Conservation (phyloP, 768 basidiomycete genomes). For the Coprinopsis strossmayeri region DNA sequence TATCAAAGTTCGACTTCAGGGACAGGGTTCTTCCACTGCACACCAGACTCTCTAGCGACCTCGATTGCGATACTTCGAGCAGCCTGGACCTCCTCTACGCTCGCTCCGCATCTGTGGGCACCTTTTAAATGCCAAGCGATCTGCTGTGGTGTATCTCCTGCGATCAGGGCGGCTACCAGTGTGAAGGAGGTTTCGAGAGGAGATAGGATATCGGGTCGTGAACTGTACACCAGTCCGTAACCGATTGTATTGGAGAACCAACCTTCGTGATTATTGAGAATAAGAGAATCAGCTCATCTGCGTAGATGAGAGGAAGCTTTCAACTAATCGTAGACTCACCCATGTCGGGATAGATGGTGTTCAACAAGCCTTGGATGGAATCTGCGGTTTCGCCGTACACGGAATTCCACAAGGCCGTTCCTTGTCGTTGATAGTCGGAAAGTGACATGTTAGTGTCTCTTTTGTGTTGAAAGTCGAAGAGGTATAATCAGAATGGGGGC, state of each 20-base stretch:
- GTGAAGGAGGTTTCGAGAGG: slow-evolving; percentile 52
- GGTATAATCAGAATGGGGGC: background rate
- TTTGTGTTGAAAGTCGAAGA: no score
- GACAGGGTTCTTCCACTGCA: slow-evolving; percentile 47
- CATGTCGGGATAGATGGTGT: slow-evolving; percentile 54
- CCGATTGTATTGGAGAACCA: slow-evolving; percentile 48
- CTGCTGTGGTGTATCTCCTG: slow-evolving; percentile 56
- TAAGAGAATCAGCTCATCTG: background rate
- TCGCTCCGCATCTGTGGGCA: slow-evolving; percentile 50
- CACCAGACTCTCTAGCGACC: slow-evolving; percentile 39
- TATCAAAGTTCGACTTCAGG: slow-evolving; percentile 31
- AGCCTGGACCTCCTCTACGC: slow-evolving; percentile 42
- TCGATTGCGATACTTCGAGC: slow-evolving; percentile 51
- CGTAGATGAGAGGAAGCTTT: background rate
- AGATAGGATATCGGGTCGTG: slow-evolving; percentile 34
- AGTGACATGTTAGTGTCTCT: slow-evolving; percentile 38
- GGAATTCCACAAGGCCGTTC: slow-evolving; percentile 35
- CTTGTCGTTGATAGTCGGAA: slow-evolving; percentile 35
- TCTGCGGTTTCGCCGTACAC: slow-evolving; percentile 54
- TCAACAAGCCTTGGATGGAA: slow-evolving; percentile 39
- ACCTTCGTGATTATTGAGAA: slow-evolving; percentile 25
- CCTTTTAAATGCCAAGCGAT: slow-evolving; percentile 60
- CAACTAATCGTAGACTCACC: no score
- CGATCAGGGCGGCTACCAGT: slow-evolving; percentile 56
- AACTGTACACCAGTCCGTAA: slow-evolving; percentile 52